Evolutionary conservation across 164 flowering plant species (phyloP), one percentile per base, ranked within the genome.

Genomic region (Annona squamosa): DNA sequence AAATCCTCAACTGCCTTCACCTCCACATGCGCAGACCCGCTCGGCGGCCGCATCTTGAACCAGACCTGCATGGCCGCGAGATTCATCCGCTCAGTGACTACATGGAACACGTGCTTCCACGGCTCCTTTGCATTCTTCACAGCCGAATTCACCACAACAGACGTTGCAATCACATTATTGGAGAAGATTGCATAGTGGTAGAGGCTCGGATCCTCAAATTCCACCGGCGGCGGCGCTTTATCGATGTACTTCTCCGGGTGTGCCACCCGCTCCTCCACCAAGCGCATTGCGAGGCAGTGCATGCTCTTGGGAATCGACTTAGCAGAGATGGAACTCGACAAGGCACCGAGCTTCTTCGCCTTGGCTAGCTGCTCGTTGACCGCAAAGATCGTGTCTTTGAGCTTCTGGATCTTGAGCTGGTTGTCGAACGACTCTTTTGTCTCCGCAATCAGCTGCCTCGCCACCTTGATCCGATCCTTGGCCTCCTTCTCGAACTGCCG

Each of bases 351-450:
- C 82, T 90, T 95, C 83, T 88, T 95, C 1, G 96, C 98, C 84
- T 93, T 92, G 12, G 83, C 41, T 9, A 94, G 83, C 84, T 86
- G 82, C 79, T 94, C 98, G 67, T 89, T 81, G 3, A 91, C 98
- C 0, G 98, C 92, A 76, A 94, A 94, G 45, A 94, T 90, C 0
- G 97, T 94, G 69, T 94, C 98, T 73, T 89, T 92, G 78, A 94
- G 77, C 81, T 94, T 94, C 87, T 92, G 99, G 73, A 94, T 94
- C 86, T 94, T 94, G 59, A 94, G 72, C 86, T 92, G 97, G 78
- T 91, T 94, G 78, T 94, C 97, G 71, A 90, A 94, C 3, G 90
- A 88, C 81, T 94, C 99, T 73, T 94, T 94, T 0, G 92, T 70
- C 71, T 94, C 99, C 0, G 77, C 85, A 45, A 94, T 86, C 85